A percentile compares a stretch with the other conserved stretches of the same genome.
Conservation (phyloP, 495 filamentous ascomycete species). For the Penicillium steckii region DNA sequence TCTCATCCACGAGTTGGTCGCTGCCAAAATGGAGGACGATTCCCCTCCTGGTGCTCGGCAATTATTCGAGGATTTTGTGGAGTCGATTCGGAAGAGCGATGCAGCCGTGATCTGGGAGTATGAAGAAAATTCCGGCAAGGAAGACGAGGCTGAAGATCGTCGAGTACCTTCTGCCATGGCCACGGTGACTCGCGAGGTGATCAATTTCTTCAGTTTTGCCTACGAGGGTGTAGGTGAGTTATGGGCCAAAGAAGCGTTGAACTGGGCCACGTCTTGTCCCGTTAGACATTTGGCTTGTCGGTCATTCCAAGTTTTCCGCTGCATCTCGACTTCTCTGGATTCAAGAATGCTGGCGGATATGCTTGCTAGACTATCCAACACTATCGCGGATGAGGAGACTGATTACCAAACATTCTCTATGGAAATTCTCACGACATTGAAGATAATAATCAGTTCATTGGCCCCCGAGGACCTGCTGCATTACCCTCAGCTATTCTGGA, state of each 20-base stretch:
- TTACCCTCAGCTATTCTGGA: conserved; percentile 96
- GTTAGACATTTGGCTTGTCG: conserved; percentile 95
- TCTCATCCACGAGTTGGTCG: conserved; percentile 93
- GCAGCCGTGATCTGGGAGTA: conserved; percentile 87
- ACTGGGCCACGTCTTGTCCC: conserved; percentile 95
- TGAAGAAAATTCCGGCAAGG: conserved; percentile 82
- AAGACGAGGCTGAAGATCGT: conserved; percentile 61
- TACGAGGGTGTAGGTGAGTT: conserved; percentile 86
- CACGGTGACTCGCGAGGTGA: conserved; percentile 72
- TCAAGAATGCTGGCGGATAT: conserved; percentile 94
- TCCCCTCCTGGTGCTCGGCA: conserved; percentile 62
- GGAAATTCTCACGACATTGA: conserved; percentile 93
- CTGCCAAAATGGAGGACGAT: conserved; percentile 81
- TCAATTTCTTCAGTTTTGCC: conserved; percentile 78
- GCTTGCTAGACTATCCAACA: conserved; percentile 90
- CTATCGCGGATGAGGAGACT: conserved; percentile 85
- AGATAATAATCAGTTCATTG: conserved; percentile 81
- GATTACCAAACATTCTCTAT: conserved; percentile 96
- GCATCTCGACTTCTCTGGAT: conserved; percentile 84
- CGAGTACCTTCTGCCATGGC: conserved; percentile 89
- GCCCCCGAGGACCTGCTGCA: conserved; percentile 75
- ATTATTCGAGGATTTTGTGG: conserved; percentile 83
- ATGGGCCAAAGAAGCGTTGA: conserved; percentile 85
- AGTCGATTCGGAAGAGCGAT: conserved; percentile 85
- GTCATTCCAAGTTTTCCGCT: conserved; percentile 96